Evolutionary conservation across 257 asterid species (phyloP), one percentile per base, ranked within the genome.

Genomic region (Plantago major): DNA sequence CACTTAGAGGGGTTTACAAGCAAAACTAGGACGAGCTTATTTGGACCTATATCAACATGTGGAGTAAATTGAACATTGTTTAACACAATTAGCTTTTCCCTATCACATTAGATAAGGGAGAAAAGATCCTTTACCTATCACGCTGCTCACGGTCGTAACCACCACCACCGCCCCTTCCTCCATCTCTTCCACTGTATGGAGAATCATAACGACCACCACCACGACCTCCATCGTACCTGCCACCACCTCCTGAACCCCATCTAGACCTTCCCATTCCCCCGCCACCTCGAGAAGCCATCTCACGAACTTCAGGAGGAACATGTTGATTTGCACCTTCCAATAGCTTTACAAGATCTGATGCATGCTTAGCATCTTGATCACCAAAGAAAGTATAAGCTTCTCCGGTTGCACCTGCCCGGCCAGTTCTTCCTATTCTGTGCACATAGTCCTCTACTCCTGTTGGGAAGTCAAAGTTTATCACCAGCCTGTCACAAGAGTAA

Each of bases 371-470:
- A 71, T 93, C 97, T 71, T 93, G 91, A 73, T 82, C 94, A 64
- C 81, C 64, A 9, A 93, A 74, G 73, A 93, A 93, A 9, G 99
- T 87, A 46, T 80, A 82, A 7, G 99, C 94, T 56, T 75, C 69
- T 13, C 99, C 99, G 49, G 96, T 85, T 16, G 99, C 99, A 60
- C 99, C 99, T 2, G 97, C 99, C 47, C 99, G 83, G 30, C 99
- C 99, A 4, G 99, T 93, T 78, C 99, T 93, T 74, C 99, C 99
- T n/a, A 93, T 87, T 69, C 99, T 83, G 84, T 93, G 99, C 62
- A 93, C 99, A 58, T 93, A 93, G 76, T 89, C 97, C 82, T 93
- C 99, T 58, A 93, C 65, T 55, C 99, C 99, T 1, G 75, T 87
- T 11, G 99, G 99, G 72, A 93, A 93, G 80, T 93, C 99, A 47